These are phyloP conservation scores for Nicotiana attenuata DNA, from an alignment of 257 asterid species.

Conservation along the genomic window DNA sequence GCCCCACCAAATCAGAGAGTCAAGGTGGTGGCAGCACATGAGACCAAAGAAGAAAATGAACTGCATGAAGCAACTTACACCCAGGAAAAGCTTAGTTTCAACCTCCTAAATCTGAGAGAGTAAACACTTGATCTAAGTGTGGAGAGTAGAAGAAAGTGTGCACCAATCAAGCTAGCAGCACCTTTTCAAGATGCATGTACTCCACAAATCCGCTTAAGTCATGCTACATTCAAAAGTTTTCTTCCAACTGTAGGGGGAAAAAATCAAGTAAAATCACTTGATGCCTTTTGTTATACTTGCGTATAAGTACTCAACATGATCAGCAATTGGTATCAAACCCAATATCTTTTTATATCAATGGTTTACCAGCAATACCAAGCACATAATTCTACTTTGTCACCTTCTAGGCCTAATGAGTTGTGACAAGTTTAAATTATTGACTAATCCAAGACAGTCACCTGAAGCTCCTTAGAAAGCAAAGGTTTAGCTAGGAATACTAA, in stretches of 20 bases:
- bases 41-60: too few species aligned
- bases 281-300: not conserved
- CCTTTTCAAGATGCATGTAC: not conserved
- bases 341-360: not conserved
- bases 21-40: too few species aligned
- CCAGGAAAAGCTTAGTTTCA: too few species aligned
- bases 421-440: not conserved
- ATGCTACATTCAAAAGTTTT: not conserved
- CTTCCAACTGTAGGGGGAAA: not conserved
- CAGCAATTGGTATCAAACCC: not conserved
- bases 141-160: too few species aligned
- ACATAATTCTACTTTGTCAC: not conserved
- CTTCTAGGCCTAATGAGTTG: not conserved
- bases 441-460: not conserved
- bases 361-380: not conserved
- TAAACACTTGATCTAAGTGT: too few species aligned
- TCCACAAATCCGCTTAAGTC: not conserved
- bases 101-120: too few species aligned
- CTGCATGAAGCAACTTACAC: too few species aligned
- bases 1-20: too few species aligned
- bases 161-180: too few species aligned
- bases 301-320: not conserved
- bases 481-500: not conserved
- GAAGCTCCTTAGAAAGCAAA: not conserved
- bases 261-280: not conserved